Evolutionary conservation across 2,329 filamentous ascomycete species (phyloP), one percentile per base, ranked within the genome.

Genomic region (Fusarium globosum): DNA sequence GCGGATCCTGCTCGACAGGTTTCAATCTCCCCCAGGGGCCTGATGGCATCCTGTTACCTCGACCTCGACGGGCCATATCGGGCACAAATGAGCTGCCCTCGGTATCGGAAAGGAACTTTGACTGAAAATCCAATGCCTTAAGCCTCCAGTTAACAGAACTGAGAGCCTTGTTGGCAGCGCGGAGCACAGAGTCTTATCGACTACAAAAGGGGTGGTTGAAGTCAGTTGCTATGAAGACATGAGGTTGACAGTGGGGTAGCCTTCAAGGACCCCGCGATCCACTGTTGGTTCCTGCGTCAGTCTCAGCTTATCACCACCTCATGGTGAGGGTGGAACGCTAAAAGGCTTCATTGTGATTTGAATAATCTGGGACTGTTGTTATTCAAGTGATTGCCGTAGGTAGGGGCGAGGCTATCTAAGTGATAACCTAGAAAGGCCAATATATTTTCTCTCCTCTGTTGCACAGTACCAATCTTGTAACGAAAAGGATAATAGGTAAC

Each of bases 11-110:
- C 49, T 92, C 89, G 68, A 92, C 88, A 18, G 93, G 92, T 81
- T 93, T 95, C 72, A 97, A 85, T 72, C 93, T 88, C 68, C 88
- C 89, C 90, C 92, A 94, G 74, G 89, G 86, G 57, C 87, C 87
- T 53, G 90, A 89, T 15, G 80, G 72, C 21, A 75, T 72, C 55
- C 79, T 81, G 49, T 74, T 79, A 46, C 80, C 79, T 77, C 78
- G 79, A n/a, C 74, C 79, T 78, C 78, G 79, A 41, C 74, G 75
- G 43, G 75, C 73, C 80, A 81, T 81, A 26, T 66, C 66, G 58
- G 59, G 51, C 63, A 64, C 53, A 38, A 61, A 38, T 45, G 38
- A 26, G 41, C n/a, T 42, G 20, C 28, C 53, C 18, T 35, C 12
- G 36, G 28, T 18, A 26, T 42, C 35, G 28, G 30, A 33, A 52